Conservation (phyloP, 2,329 filamentous ascomycete genomes). For the Byssothecium circinans region DNA sequence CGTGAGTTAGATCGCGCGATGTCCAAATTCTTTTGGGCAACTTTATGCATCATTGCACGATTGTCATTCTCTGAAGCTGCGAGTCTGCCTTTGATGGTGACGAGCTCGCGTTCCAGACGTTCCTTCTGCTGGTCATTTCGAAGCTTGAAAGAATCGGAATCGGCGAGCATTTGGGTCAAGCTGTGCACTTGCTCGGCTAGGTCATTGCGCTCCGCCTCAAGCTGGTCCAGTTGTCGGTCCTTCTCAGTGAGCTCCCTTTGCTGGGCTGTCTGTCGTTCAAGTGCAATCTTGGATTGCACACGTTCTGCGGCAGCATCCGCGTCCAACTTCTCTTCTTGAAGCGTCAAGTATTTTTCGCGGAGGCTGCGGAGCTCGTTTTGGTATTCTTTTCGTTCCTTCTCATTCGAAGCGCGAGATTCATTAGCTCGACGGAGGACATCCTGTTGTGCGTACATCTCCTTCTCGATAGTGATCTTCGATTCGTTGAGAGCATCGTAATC, state of each 20-base stretch:
- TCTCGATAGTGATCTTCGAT: conserved; percentile 95
- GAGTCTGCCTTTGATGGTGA: conserved; percentile 86
- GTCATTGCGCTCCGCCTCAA: conserved; percentile 76
- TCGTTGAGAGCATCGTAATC: conserved; percentile 88
- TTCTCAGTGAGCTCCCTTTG: conserved; percentile 80
- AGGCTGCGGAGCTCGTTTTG: conserved; percentile 82
- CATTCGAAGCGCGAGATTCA: conserved; percentile 76
- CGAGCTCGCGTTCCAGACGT: conserved; percentile 84
- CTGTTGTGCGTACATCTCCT: conserved; percentile 94
- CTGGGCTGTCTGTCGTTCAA: conserved; percentile 77
- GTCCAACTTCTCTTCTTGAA: conserved; percentile 82
- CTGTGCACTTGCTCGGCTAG: conserved; percentile 80
- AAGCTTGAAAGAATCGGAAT: conserved; percentile 85
- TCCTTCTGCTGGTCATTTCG: conserved; percentile 95
- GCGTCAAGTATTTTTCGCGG: conserved; percentile 78
- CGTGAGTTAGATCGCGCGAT: conserved; percentile 88
- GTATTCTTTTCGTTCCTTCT: conserved; percentile 86
- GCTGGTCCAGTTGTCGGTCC: conserved; percentile 72
- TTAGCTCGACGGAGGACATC: conserved; percentile 84
- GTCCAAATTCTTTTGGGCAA: conserved; percentile 96
- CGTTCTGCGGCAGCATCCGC: conserved; percentile 81
- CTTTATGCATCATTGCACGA: conserved; percentile 88
- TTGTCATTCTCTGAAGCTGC: conserved; percentile 96
- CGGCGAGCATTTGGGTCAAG: conserved; percentile 81
- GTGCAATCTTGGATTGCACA: conserved; percentile 73